Percentiles rank a stretch among this genome's conserved stretches.
Conservation (phyloP, 805 yeast species). For the Wickerhamiella sorbophila region DNA sequence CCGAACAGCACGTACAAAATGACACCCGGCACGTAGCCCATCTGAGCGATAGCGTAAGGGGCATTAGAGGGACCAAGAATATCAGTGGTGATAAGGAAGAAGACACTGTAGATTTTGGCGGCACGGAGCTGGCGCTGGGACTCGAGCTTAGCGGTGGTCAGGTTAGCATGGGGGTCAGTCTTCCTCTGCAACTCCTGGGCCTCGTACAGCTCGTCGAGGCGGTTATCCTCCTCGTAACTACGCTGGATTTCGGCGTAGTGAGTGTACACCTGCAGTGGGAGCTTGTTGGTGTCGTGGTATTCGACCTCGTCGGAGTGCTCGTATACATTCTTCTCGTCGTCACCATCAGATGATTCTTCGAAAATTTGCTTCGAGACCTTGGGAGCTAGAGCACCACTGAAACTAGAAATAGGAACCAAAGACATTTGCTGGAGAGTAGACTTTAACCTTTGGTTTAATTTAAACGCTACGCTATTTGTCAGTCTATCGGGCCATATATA, state of each 20-base stretch:
- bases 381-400: neutral
- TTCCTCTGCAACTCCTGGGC: slow-evolving; percentile 9
- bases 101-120: slow-evolving; percentile 21
- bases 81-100: slow-evolving; percentile 36
- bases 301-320: slow-evolving; percentile 2
- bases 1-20: slow-evolving; percentile 31
- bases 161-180: slow-evolving; percentile 14
- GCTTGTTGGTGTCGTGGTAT: slow-evolving; percentile 11
- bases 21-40: slow-evolving; percentile 35
- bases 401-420: neutral
- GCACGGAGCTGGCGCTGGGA: slow-evolving; percentile 13
- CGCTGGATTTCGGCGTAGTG: slow-evolving; percentile 18
- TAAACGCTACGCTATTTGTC: no score
- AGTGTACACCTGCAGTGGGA: slow-evolving; percentile 12
- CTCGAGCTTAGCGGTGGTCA: slow-evolving; percentile 12
- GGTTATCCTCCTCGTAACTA: slow-evolving; percentile 10
- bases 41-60: slow-evolving; percentile 32
- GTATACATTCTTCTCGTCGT: neutral
- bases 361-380: neutral
- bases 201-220: slow-evolving; percentile 13
- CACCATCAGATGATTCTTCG: neutral
- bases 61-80: slow-evolving; percentile 35
- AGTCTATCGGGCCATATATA: no score
- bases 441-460: no score
- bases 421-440: no score